Conservation (phyloP, 495 filamentous ascomycete species). For the Penicillium pancosmium region DNA sequence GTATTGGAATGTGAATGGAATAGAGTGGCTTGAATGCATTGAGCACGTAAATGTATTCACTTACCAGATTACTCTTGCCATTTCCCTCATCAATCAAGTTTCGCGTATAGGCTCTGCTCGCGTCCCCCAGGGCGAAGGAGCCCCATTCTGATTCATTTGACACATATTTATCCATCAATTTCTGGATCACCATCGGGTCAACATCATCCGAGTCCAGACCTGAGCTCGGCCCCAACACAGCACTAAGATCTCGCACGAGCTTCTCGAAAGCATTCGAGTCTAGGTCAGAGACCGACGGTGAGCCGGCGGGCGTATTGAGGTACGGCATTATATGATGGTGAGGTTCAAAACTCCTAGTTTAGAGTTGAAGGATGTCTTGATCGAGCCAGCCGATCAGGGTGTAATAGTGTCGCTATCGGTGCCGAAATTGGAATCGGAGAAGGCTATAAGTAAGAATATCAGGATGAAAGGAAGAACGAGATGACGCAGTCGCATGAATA, state of each 20-base stretch:
- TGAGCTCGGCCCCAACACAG: slow-evolving; percentile 72
- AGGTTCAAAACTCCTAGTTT: slow-evolving; percentile 9
- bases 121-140: slow-evolving; percentile 68
- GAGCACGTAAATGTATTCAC: slow-evolving; percentile 19
- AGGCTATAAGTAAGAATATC: background rate
- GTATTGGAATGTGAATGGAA: background rate
- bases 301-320: slow-evolving; percentile 22
- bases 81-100: slow-evolving; percentile 92
- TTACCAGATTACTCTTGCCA: slow-evolving; percentile 85
- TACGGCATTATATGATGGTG: slow-evolving; percentile 39
- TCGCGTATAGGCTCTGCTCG: slow-evolving; percentile 71
- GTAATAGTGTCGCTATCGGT: slow-evolving; percentile 18
- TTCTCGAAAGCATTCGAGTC: slow-evolving; percentile 59
- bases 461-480: background rate
- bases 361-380: background rate
- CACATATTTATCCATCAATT: slow-evolving; percentile 70
- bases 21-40: too few species aligned
- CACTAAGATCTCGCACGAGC: slow-evolving; percentile 72
- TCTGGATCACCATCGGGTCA: slow-evolving; percentile 66
- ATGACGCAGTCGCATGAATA: too few species aligned
- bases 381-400: background rate
- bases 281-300: slow-evolving; percentile 13
- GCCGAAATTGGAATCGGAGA: slow-evolving; percentile 6
- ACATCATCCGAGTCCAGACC: slow-evolving; percentile 81
- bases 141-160: slow-evolving; percentile 71